A percentile compares a stretch with the other conserved stretches of the same genome.
These are phyloP conservation scores for Trametes versicolor DNA, from an alignment of 1,284 basidiomycete genomes.

Conservation along the genomic window DNA sequence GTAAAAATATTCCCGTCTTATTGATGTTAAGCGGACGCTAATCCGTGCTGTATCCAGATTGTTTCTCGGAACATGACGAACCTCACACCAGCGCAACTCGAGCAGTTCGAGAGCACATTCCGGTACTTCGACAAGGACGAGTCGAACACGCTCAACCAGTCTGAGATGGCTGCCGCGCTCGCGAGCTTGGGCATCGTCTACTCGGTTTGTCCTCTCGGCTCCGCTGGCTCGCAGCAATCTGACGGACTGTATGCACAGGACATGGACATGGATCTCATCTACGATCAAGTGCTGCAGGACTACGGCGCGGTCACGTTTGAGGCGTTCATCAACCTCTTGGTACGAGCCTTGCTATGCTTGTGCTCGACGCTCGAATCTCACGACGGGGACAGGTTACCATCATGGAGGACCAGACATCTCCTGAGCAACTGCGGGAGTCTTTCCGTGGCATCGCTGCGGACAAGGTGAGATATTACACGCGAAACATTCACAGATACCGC, in stretches of 20 bases:
- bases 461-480: conserved; percentile 81
- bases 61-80: conserved; percentile 93
- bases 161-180: conserved; percentile 92
- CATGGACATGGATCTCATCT: conserved; percentile 89
- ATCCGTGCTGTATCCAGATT: conserved; percentile 53
- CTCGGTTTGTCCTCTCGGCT: conserved; percentile 58
- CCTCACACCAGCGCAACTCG: conserved; percentile 93
- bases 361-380: background rate
- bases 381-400: conserved; percentile 80
- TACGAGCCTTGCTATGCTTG: conserved; percentile 46
- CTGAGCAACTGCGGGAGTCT: conserved; percentile 91
- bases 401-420: conserved; percentile 94
- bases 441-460: conserved; percentile 93
- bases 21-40: background rate
- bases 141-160: conserved; percentile 85
- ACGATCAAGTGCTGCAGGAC: conserved; percentile 82
- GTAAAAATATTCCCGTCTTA: conserved; percentile 51
- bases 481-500: no score
- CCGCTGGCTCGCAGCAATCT: background rate
- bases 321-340: conserved; percentile 94
- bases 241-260: conserved; percentile 57
- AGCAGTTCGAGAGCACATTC: conserved; percentile 98
- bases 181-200: conserved; percentile 96
- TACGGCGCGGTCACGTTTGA: conserved; percentile 94
- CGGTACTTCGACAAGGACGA: conserved; percentile 97